phyloP scores from a whole-genome alignment of 1,284 basidiomycete species.

The Abortiporus biennis region DNA sequence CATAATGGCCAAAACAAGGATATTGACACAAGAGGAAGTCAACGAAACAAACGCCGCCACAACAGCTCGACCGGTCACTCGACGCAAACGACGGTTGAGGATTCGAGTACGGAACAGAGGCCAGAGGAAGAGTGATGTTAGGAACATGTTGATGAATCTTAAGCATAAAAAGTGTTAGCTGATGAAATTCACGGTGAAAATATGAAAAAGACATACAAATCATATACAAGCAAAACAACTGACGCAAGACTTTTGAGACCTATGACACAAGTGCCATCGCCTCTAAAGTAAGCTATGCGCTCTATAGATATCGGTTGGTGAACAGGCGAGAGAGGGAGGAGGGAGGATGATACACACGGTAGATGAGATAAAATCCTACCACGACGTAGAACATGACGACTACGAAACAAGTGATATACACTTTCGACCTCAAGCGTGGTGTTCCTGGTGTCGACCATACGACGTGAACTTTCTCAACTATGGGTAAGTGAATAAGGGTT shows the following conservation, averaged over 20 bases:
- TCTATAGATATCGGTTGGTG: conserved; percentile 17
- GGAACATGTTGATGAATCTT: conserved; percentile 34
- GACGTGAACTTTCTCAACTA: conserved; percentile 31
- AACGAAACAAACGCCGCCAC: conserved; percentile 41
- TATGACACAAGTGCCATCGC: conserved; percentile 35
- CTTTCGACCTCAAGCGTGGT: conserved; percentile 24
- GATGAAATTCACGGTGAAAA: not conserved
- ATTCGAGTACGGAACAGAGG: conserved; percentile 34
- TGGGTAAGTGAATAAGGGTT: not conserved
- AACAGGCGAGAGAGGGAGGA: not conserved
- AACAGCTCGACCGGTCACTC: conserved; percentile 34
- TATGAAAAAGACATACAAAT: conserved; percentile 27
- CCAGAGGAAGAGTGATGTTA: conserved; percentile 41
- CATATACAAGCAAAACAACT: conserved; percentile 35
- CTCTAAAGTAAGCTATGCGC: conserved; percentile 28
- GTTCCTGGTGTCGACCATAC: conserved; percentile 23
- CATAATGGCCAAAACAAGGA: conserved; percentile 40
- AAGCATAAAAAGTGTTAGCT: conserved; percentile 4
- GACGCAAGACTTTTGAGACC: conserved; percentile 34
- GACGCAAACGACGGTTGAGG: conserved; percentile 28
- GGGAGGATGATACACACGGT: conserved; percentile 19
- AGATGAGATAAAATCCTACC: conserved; percentile 26
- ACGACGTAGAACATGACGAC: conserved; percentile 26
- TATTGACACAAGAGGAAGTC: conserved; percentile 37
- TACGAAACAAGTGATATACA: conserved; percentile 29